These are phyloP conservation scores for Rhodamnia rubescens DNA, from an alignment of 345 rosid genomes.

Conservation along the genomic window DNA sequence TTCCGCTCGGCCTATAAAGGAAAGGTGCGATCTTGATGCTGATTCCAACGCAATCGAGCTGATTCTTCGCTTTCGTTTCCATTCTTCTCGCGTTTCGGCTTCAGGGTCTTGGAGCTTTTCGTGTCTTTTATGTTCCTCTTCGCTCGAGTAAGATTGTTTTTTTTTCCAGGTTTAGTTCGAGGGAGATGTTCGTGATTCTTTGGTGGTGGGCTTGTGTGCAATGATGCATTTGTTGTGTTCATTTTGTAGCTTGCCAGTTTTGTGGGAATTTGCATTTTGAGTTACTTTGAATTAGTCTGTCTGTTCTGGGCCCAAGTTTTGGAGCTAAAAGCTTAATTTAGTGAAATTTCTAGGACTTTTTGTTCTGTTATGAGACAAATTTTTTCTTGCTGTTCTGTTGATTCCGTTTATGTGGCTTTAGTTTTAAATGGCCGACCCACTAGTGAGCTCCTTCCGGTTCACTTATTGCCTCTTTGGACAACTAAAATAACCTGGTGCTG, in stretches of 20 bases:
- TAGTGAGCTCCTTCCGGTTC: not conserved
- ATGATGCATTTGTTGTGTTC: not conserved
- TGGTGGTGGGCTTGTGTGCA: not conserved
- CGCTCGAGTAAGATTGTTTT: not conserved
- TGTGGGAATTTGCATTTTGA: not conserved
- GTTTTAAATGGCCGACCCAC: not conserved
- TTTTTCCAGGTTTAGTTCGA: not conserved
- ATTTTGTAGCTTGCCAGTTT: not conserved
- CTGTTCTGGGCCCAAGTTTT: not conserved
- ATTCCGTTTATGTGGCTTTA: not conserved
- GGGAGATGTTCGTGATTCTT: not conserved
- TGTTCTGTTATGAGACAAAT: not conserved
- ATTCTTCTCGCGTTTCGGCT: slow-evolving; percentile 2
- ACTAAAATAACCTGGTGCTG: not conserved
- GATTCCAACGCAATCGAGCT: not conserved
- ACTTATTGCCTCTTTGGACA: not conserved
- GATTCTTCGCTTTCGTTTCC: not conserved
- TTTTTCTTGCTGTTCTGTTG: not conserved
- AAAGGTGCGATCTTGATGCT: not conserved
- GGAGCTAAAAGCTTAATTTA: not conserved
- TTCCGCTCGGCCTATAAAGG: slow-evolving; percentile 20
- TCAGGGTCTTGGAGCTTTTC: slow-evolving; percentile 13
- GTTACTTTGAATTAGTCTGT: not conserved
- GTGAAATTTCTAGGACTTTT: not conserved
- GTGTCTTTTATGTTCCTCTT: not conserved